These are phyloP conservation scores for Hypoxylon sp. DNA, from an alignment of 2,329 filamentous ascomycete species.

Conservation along the genomic window DNA sequence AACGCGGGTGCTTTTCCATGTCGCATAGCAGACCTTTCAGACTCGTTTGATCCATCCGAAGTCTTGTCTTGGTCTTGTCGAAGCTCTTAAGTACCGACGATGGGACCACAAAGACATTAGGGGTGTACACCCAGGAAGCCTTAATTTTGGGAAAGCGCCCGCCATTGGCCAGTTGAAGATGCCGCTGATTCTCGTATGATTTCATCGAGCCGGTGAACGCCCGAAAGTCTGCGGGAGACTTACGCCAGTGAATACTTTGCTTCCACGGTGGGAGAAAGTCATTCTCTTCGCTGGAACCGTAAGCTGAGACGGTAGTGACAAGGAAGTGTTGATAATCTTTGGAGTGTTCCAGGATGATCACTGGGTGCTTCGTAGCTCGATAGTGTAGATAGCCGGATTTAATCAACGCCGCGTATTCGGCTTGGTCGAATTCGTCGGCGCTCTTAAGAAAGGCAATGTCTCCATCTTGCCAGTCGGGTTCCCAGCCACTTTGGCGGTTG, in stretches of 20 bases:
- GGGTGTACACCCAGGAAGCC: slow-evolving; percentile 48
- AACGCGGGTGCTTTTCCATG: slow-evolving; percentile 10
- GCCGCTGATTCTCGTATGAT: slow-evolving; percentile 16
- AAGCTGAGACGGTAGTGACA: slow-evolving; percentile 54
- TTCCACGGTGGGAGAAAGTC: slow-evolving; percentile 52
- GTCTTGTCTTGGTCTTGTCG: slow-evolving; percentile 25
- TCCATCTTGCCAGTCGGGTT: slow-evolving; percentile 39
- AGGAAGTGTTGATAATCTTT: slow-evolving; percentile 41
- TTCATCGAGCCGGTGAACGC: slow-evolving; percentile 51
- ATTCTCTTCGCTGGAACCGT: slow-evolving; percentile 44
- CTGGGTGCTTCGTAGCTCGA: slow-evolving; percentile 51
- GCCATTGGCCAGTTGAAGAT: slow-evolving; percentile 48
- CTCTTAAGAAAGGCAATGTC: slow-evolving; percentile 52
- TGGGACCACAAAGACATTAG: slow-evolving; percentile 42
- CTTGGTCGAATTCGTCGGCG: slow-evolving; percentile 25
- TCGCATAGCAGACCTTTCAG: slow-evolving; percentile 33
- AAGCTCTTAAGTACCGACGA: slow-evolving; percentile 43
- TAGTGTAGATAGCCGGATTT: slow-evolving; percentile 34
- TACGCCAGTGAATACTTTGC: slow-evolving; percentile 44
- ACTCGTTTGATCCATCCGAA: slow-evolving; percentile 38
- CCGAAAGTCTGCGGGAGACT: slow-evolving; percentile 49
- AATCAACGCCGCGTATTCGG: slow-evolving; percentile 43
- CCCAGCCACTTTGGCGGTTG: neutral
- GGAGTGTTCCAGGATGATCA: slow-evolving; percentile 51
- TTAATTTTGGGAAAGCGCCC: slow-evolving; percentile 45